A percentile compares a stretch with the other conserved stretches of the same genome.
Evolutionary conservation across 1,284 basidiomycete genomes (phyloP).

Genomic region (Trametes versicolor): DNA sequence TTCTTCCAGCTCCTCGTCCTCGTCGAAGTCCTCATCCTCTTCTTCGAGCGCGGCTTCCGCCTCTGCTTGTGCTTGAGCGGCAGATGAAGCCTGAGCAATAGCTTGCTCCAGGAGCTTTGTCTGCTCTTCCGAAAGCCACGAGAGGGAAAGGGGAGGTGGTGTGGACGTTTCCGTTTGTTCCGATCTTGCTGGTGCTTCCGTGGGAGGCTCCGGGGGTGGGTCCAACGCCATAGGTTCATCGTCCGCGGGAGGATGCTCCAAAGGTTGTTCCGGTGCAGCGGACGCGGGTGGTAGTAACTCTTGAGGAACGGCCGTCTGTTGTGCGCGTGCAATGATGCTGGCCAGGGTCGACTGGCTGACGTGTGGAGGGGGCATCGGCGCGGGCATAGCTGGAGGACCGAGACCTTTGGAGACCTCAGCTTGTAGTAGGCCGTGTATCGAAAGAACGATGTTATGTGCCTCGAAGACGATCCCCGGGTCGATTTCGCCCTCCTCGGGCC

Average conservation of each 20-base stretch:
- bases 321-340: slow-evolving; percentile 72
- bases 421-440: slow-evolving; percentile 67
- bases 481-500: slow-evolving; percentile 72
- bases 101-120: slow-evolving; percentile 71
- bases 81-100: slow-evolving; percentile 73
- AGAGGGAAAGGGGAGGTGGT: slow-evolving; percentile 55
- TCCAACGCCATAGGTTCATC: slow-evolving; percentile 23
- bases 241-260: slow-evolving; percentile 8
- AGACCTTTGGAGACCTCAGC: slow-evolving; percentile 64
- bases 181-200: background rate
- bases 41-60: slow-evolving; percentile 77
- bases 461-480: slow-evolving; percentile 57
- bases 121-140: slow-evolving; percentile 76
- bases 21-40: slow-evolving; percentile 57
- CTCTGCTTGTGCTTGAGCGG: slow-evolving; percentile 78
- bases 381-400: slow-evolving; percentile 53
- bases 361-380: slow-evolving; percentile 45
- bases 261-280: slow-evolving; percentile 11
- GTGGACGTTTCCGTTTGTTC: slow-evolving; percentile 14
- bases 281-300: slow-evolving; percentile 39
- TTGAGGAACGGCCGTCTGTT: slow-evolving; percentile 51
- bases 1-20: slow-evolving; percentile 48
- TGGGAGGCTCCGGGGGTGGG: background rate
- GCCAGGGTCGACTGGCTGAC: slow-evolving; percentile 70
- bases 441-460: slow-evolving; percentile 62